A percentile compares a stretch with the other conserved stretches of the same genome.
Conservation (phyloP, 495 filamentous ascomycete species). For the Xylaria telfairii region DNA sequence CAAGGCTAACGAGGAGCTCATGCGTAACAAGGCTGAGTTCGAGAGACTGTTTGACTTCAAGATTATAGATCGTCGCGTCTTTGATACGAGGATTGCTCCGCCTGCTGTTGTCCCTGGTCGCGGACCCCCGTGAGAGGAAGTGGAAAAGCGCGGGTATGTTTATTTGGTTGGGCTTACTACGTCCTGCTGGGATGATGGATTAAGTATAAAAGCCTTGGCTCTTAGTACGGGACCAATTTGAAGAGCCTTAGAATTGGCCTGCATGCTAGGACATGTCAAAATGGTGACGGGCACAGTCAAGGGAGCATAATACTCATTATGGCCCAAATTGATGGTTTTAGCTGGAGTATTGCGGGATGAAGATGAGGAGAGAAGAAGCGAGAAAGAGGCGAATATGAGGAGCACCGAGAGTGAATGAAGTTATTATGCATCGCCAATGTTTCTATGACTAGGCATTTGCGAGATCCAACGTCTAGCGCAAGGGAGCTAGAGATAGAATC, state of each 20-base stretch:
- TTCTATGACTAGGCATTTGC: not conserved
- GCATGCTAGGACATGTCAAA: not conserved
- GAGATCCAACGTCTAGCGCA: not conserved
- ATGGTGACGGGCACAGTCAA: not conserved
- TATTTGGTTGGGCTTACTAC: not conserved
- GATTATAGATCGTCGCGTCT: constrained; percentile 46
- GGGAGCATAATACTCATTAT: not conserved
- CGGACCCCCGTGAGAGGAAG: constrained; percentile 16
- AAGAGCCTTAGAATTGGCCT: not conserved
- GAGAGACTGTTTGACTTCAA: constrained; percentile 53
- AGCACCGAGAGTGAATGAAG: not conserved
- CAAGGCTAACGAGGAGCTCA: constrained; percentile 45
- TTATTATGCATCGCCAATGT: not conserved
- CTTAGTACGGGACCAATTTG: not conserved
- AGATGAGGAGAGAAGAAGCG: not conserved
- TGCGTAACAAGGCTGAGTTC: constrained; percentile 41
- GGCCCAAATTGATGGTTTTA: not conserved
- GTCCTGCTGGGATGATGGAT: not conserved
- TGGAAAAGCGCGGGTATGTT: not conserved
- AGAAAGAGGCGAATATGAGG: not conserved
- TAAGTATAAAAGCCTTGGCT: not conserved
- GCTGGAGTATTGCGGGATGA: not conserved
- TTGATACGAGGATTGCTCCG: constrained; percentile 45
- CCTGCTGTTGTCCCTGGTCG: constrained; percentile 28
- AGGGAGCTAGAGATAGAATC: not conserved